Percentiles rank a stretch among this genome's conserved stretches.
Conservation (phyloP, 768 basidiomycete species). For the Phylloporus sp. region DNA sequence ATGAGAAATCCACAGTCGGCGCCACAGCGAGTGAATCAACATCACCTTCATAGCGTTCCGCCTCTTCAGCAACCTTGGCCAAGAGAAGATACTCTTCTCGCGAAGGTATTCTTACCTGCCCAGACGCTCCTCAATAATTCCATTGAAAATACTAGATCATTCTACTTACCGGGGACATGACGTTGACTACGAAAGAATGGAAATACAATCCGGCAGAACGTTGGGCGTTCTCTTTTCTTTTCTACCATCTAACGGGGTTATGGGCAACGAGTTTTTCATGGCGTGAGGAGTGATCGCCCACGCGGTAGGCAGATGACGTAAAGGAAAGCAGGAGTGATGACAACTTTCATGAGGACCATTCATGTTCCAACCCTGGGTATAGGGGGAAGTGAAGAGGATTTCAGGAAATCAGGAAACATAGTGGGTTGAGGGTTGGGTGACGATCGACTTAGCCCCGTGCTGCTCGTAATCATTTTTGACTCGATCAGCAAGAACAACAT, state of each 20-base stretch:
- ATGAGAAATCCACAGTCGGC: constrained; percentile 4
- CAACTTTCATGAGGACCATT: constrained; percentile 5
- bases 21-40: background rate
- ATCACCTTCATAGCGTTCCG: constrained; percentile 83
- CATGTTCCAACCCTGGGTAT: constrained; percentile 25
- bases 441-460: constrained; percentile 12
- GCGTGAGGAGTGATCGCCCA: constrained; percentile 7
- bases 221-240: constrained; percentile 26
- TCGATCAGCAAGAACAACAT: background rate
- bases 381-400: constrained; percentile 20
- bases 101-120: constrained; percentile 29
- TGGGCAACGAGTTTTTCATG: constrained; percentile 26
- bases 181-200: constrained; percentile 4
- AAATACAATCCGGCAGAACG: constrained; percentile 3
- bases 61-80: constrained; percentile 82
- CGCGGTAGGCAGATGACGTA: constrained; percentile 12
- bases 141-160: background rate
- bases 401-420: constrained; percentile 12
- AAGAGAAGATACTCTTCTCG: constrained; percentile 48
- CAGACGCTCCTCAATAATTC: constrained; percentile 1
- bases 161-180: constrained; percentile 30
- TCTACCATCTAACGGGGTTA: constrained; percentile 27
- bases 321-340: constrained; percentile 4
- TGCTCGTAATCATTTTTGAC: constrained; percentile 1
- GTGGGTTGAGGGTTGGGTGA: constrained; percentile 28